Base-by-base conservation (phyloP, 108 stramenopile genomes). In the Conticribra guillardii region DNA sequence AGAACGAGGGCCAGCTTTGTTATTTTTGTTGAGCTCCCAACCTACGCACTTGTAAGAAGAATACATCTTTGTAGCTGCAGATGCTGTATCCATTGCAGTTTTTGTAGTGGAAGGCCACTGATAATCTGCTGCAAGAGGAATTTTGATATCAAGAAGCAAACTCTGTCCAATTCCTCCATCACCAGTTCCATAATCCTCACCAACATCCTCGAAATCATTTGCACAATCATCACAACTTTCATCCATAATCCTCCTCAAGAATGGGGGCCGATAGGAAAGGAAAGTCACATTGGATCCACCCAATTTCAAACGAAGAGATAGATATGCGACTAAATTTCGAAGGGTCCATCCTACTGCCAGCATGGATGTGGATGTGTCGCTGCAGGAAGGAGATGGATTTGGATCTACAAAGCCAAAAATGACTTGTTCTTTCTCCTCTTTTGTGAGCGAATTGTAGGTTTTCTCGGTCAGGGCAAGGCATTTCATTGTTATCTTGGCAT, bases 361-460 rank as follows among this genome's bases (percentile, higher is more conserved):
- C 11, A 26, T 37, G 19, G 33, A 27, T 21, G 49, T 16, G 7
- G 15, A 37, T 0, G 4, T 32, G n/a, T 28, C 52, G 44, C 47
- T 33, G 60, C 47, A 19, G 19, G 47, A 28, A 28, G 75, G 59
- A 55, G 60, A n/a, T 8, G 37, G 24, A 24, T 45, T 78, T 4
- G 88, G 82, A 84, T 94, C 90, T 4, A 91, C 55, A 73, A 89
- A 89, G 30, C 82, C 93, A 81, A 91, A 91, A 30, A 74, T 72
- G 11, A 74, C 50, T 21, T 45, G 19, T 44, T 65, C 7, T 29
- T 65, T 79, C 34, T 81, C 75, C 29, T 65, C 74, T 9, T 76
- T 52, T 21, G 72, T 18, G n/a, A 82, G 24, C 4, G 72, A 63
- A 31, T 64, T 44, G 26, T 69, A 80, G 2, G 60, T 81, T 11